Evolutionary conservation across 495 filamentous ascomycete genomes (phyloP).

Genomic region (Neurospora sp.): DNA sequence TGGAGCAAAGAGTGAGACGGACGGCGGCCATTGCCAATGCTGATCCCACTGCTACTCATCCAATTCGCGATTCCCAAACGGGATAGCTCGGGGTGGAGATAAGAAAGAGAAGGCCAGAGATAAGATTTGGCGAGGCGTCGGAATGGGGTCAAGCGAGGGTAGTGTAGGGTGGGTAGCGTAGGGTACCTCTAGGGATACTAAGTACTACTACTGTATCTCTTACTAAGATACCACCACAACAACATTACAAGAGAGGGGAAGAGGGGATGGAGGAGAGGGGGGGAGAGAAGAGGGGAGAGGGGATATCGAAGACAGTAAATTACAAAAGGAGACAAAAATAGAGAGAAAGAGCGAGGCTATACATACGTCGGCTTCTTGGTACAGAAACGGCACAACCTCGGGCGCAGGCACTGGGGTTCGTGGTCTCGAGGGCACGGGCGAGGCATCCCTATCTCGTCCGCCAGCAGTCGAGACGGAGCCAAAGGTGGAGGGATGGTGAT

Average conservation of each 20-base stretch:
- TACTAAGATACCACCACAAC: not conserved
- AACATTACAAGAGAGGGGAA: not conserved
- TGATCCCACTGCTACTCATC: not conserved
- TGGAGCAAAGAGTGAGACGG: not conserved
- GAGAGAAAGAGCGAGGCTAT: constrained; percentile 6
- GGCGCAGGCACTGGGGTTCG: constrained; percentile 79
- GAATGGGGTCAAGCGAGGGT: not conserved
- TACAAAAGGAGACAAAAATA: constrained; percentile 1
- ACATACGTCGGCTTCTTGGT: constrained; percentile 75
- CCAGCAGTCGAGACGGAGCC: not conserved
- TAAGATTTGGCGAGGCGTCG: not conserved
- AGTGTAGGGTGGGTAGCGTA: not conserved
- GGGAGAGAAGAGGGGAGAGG: not conserved
- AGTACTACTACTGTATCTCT: not conserved
- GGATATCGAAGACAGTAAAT: not conserved
- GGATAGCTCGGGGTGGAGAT: not conserved
- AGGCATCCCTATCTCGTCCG: constrained; percentile 43
- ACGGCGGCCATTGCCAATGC: not conserved
- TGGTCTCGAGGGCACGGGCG: constrained; percentile 60
- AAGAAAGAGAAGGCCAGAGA: not conserved
- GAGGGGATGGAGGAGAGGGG: not conserved
- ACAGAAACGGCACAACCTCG: constrained; percentile 92
- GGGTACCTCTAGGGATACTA: not conserved
- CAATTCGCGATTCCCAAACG: not conserved
- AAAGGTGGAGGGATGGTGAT: constrained; percentile 17